Conservation (phyloP, 257 asterid genomes). For the Penstemon davidsonii region DNA sequence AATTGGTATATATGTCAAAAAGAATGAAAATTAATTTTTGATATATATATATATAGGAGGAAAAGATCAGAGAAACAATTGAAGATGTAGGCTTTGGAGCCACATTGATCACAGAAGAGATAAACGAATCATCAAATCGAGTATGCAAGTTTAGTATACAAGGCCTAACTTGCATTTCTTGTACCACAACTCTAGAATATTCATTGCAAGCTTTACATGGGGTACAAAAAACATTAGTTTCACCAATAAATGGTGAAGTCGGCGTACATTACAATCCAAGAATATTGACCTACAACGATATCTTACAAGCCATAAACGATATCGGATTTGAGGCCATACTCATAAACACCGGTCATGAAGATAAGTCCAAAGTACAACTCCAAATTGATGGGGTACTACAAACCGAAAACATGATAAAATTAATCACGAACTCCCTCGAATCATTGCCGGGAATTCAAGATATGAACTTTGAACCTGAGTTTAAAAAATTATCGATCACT, state of each 20-base stretch:
- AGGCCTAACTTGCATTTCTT: slow-evolving; percentile 52
- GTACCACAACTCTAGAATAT: slow-evolving; percentile 53
- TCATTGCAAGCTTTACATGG: slow-evolving; percentile 44
- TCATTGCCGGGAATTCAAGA: slow-evolving; percentile 46
- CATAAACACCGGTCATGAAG: slow-evolving; percentile 36
- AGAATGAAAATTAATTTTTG: too few species aligned
- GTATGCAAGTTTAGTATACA: slow-evolving; percentile 42
- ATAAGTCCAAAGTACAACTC: slow-evolving; percentile 34
- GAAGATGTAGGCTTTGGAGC: slow-evolving; percentile 63
- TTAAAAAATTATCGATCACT: slow-evolving; percentile 32
- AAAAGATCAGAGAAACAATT: slow-evolving; percentile 42
- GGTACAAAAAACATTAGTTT: slow-evolving; percentile 44
- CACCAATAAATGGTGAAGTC: slow-evolving; percentile 37
- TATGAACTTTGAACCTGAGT: slow-evolving; percentile 28
- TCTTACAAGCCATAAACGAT: slow-evolving; percentile 40
- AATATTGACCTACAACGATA: slow-evolving; percentile 29
- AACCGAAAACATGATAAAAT: slow-evolving; percentile 29
- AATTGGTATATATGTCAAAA: too few species aligned
- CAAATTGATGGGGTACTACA: slow-evolving; percentile 36
- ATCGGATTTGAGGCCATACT: slow-evolving; percentile 49
- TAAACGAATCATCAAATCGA: slow-evolving; percentile 30
- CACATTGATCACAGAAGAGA: slow-evolving; percentile 34
- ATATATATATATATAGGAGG: slow-evolving; percentile 35
- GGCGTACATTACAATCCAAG: slow-evolving; percentile 46
- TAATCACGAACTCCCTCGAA: slow-evolving; percentile 32